Base-by-base conservation (phyloP, 768 basidiomycete genomes). In the Tephrocybe sp. region DNA sequence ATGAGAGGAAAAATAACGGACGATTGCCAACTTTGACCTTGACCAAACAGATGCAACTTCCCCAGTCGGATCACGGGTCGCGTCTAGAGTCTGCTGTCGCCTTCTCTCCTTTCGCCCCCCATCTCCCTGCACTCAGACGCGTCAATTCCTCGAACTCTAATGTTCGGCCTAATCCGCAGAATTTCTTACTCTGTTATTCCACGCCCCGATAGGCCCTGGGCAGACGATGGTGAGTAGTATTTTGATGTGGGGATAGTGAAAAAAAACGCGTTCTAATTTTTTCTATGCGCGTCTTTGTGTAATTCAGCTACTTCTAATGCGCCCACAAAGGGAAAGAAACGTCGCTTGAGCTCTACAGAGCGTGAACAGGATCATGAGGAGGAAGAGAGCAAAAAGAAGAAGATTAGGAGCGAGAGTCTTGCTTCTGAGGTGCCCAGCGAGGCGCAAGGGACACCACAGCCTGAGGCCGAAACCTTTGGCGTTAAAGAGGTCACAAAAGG, bases 401-500 rank as follows among this genome's bases (percentile, higher is more conserved):
- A 75, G 63, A 65, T 70, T 37, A 73, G 74, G 48, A 73, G 71
- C 21, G 77, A 78, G 32, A 72, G 72, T 51, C 68, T 54, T 61
- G 65, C 61, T 54, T 62, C 60, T 56, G 65, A 53, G 58, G 65
- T 58, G 59, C 53, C 59, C 32, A 39, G 41, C 41, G 62, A 66
- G 32, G 53, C 53, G 28, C 59, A 60, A 25, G 62, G 67, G 20
- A 55, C 59, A 23, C 60, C 72, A 30, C 71, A 68, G 48, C 62
- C 60, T 14, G 77, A 77, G 58, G 59, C 58, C n/a, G 78, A 77
- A 58, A 70, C 74, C 11, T 69, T 71, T 50, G 82, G 71, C 26
- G 85, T 89, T 20, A 87, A 84, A 63, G 85, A 84, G 59, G 85
- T 90, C 54, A 87, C 86, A 0, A 63, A 78, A 60, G 86, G 86